Evolutionary conservation across 176 grass and related monocot genomes (phyloP).

Genomic region (Metroxylon sagu): DNA sequence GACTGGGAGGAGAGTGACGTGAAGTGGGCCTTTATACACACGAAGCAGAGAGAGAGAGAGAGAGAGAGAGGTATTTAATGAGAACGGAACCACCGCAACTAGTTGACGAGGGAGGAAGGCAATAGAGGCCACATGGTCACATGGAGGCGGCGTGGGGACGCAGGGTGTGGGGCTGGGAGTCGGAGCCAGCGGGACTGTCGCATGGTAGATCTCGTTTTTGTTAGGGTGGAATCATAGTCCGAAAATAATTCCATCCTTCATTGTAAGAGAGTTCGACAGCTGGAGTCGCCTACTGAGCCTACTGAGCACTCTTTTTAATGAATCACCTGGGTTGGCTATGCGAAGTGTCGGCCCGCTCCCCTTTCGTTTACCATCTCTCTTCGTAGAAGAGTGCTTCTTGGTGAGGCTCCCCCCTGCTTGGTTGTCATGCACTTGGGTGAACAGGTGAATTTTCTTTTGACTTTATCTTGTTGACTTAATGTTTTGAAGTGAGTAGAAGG

Average conservation of each 20-base stretch:
- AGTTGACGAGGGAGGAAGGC: not conserved
- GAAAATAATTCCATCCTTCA: not conserved
- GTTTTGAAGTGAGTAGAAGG: too few species aligned
- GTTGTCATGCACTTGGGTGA: too few species aligned
- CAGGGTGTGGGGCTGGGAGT: not conserved
- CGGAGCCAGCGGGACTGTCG: not conserved
- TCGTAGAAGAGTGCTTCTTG: conserved; percentile 1
- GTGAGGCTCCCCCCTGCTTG: too few species aligned
- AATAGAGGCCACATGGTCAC: conserved; percentile 1
- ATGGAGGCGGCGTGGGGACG: conserved; percentile 15
- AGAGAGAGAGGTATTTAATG: not conserved
- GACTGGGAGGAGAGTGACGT: not conserved
- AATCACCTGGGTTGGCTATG: too few species aligned
- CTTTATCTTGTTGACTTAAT: too few species aligned
- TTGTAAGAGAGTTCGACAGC: not conserved
- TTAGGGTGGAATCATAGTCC: not conserved
- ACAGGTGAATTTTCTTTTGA: too few species aligned
- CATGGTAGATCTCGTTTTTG: not conserved
- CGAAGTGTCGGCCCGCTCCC: not conserved
- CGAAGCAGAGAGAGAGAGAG: too few species aligned
- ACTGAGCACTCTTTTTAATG: too few species aligned
- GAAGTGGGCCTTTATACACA: too few species aligned
- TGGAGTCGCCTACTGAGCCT: too few species aligned
- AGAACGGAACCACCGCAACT: not conserved
- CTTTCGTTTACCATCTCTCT: not conserved